Evolutionary conservation across 164 flowering plant species (phyloP).

Genomic region (Hamamelis virginiana): DNA sequence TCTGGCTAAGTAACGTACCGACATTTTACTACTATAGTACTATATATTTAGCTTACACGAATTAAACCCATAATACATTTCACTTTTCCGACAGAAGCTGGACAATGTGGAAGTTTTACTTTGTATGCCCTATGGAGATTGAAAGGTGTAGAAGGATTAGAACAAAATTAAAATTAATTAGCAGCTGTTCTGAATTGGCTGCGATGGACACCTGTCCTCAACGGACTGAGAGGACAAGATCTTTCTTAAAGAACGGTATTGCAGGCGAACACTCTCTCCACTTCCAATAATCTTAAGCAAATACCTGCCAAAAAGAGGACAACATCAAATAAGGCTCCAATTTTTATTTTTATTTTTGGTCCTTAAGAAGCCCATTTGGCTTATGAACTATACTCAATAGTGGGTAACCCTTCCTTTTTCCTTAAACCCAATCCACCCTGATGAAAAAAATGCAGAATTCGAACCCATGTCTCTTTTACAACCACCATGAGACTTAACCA

Average conservation of each 20-base stretch:
- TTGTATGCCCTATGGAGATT: background rate
- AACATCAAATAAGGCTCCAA: background rate
- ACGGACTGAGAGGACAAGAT: slow-evolving; percentile 29
- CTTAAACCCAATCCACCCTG: no score
- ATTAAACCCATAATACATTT: no score
- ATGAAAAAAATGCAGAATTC: no score
- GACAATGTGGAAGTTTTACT: background rate
- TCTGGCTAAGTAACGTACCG: no score
- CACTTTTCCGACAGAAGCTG: background rate
- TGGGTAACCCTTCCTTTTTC: no score
- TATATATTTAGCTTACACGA: no score
- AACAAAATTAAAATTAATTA: slow-evolving; percentile 17
- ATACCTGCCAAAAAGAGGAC: slow-evolving; percentile 48
- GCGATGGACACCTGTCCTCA: slow-evolving; percentile 49
- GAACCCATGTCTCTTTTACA: no score
- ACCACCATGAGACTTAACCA: no score
- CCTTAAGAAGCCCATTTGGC: no score
- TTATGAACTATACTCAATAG: no score
- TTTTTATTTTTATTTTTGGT: no score
- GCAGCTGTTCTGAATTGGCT: slow-evolving; percentile 47
- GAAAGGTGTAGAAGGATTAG: background rate
- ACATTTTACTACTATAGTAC: no score
- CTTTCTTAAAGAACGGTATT: slow-evolving; percentile 82
- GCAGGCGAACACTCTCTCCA: slow-evolving; percentile 87
- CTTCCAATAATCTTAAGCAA: slow-evolving; percentile 73